A percentile compares a stretch with the other conserved stretches of the same genome.
phyloP scores from a whole-genome alignment of 371 early-diverging fungal genomes.

The Apophysomyces ossiformis region DNA sequence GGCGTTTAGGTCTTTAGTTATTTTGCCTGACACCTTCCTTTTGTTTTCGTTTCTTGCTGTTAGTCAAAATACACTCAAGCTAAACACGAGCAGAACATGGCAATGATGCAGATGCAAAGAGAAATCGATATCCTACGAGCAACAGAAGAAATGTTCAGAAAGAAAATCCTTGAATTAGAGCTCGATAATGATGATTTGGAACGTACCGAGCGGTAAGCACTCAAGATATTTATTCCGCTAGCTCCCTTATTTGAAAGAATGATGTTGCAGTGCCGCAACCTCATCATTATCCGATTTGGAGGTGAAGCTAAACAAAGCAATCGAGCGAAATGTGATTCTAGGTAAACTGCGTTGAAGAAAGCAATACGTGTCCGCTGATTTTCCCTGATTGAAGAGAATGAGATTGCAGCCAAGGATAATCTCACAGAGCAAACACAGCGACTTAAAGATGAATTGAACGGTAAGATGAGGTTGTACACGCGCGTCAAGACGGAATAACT shows the following conservation, averaged over 20 bases:
- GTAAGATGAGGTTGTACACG: slow-evolving; percentile 26
- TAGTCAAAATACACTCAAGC: slow-evolving; percentile 51
- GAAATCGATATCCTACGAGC: slow-evolving; percentile 77
- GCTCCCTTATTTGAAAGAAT: background rate
- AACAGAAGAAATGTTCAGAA: slow-evolving; percentile 73
- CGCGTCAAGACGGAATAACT: too few species aligned
- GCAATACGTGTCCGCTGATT: too few species aligned
- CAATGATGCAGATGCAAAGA: slow-evolving; percentile 71
- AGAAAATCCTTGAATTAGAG: slow-evolving; percentile 76
- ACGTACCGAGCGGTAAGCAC: slow-evolving; percentile 58
- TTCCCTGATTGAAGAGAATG: slow-evolving; percentile 44
- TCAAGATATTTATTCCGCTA: background rate
- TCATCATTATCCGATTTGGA: slow-evolving; percentile 76
- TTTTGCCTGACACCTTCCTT: background rate
- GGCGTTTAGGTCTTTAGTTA: slow-evolving; percentile 11
- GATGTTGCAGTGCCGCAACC: slow-evolving; percentile 58
- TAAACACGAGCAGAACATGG: slow-evolving; percentile 66
- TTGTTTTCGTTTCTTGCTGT: background rate
- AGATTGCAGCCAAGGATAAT: slow-evolving; percentile 69
- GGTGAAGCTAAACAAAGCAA: slow-evolving; percentile 68
- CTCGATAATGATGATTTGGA: slow-evolving; percentile 83
- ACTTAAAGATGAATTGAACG: slow-evolving; percentile 78
- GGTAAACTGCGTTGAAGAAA: slow-evolving; percentile 20
- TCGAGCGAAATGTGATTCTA: slow-evolving; percentile 71
- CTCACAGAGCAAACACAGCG: slow-evolving; percentile 77